Conservation (phyloP, 352 stramenopile genomes). For the Globisporangium canariense region DNA sequence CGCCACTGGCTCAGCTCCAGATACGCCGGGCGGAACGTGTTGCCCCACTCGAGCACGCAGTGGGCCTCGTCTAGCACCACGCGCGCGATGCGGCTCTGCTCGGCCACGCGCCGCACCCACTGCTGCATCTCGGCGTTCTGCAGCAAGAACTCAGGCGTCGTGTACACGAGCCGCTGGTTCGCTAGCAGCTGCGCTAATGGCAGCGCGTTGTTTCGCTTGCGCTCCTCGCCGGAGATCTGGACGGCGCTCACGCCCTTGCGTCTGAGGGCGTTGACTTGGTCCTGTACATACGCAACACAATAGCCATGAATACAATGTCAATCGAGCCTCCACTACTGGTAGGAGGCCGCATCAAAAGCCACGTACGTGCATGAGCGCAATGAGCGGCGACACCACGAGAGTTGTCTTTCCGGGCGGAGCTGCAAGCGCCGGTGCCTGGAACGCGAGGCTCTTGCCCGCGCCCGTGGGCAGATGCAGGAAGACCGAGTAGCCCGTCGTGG, state of each 20-base stretch:
- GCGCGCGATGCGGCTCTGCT: slow-evolving; percentile 30
- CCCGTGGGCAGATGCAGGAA: slow-evolving; percentile 77
- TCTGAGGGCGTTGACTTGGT: slow-evolving; percentile 65
- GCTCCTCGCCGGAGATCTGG: slow-evolving; percentile 39
- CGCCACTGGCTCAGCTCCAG: slow-evolving; percentile 62
- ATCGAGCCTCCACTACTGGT: background rate
- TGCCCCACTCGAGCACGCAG: slow-evolving; percentile 78
- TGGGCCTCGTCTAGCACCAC: slow-evolving; percentile 81
- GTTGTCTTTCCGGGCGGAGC: slow-evolving; percentile 34
- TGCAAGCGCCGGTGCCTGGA: slow-evolving; percentile 66
- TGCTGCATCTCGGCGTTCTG: slow-evolving; percentile 55
- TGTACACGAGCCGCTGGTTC: slow-evolving; percentile 64
- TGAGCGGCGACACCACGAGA: slow-evolving; percentile 69
- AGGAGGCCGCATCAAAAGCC: background rate
- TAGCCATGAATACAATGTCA: background rate
- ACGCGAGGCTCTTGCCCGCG: slow-evolving; percentile 78
- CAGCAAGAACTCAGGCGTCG: slow-evolving; percentile 75
- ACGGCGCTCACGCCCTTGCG: slow-evolving; percentile 51
- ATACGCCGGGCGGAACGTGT: slow-evolving; percentile 70
- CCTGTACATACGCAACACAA: slow-evolving; percentile 22
- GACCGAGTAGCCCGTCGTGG: slow-evolving; percentile 50
- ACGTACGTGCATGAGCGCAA: slow-evolving; percentile 74
- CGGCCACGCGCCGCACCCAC: slow-evolving; percentile 33
- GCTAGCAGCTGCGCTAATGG: slow-evolving; percentile 37
- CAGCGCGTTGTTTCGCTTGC: slow-evolving; percentile 12